Base-by-base conservation (phyloP, 768 basidiomycete species). In the Termitomyces heimii region DNA sequence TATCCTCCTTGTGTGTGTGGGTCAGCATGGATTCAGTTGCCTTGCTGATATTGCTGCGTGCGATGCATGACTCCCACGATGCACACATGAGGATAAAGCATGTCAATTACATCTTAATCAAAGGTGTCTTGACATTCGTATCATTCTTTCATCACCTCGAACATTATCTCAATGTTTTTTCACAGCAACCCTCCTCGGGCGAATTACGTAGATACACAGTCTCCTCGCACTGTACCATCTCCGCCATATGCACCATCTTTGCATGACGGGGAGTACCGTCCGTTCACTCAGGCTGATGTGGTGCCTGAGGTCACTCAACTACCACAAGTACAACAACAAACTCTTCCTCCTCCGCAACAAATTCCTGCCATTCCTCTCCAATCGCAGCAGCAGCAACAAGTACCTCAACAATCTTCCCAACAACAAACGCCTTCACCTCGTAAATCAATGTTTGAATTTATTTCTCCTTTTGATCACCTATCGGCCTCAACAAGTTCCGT, bases 391-490 rank as follows among this genome's bases (percentile, higher is more conserved):
- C 65, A 61, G 20, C 70, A 69, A 22, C 68, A 65, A 39, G 60
- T 54, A 8, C 65, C 68, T 37, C 66, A 63, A 29, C 60, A 66
- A 28, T 63, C 64, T 54, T 64, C 63, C 40, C 72, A 71, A 26
- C 68, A 66, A 56, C 74, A 81, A 3, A 83, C 86, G 0, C 82
- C 89, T 31, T 85, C 87, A 42, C 81, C 86, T 24, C 86, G 84
- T 64, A 86, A 88, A 69, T 88, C 89, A 49, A 83, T 92, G 81
- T 94, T 94, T 63, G 89, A 92, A 39, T 93, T 89, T 59, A 79
- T 87, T 50, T 91, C 89, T 49, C 86, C 92, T 2, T 92, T 93
- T 63, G 91, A 94, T 63, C 90, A 88, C 26, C 78, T 93, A 46
- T 78, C 83, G 8, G 72, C 78, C n/a, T 67, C 80, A 35, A 60